These are phyloP conservation scores for Zizania latifolia DNA, from an alignment of 176 grass and related monocot species.

Conservation along the genomic window DNA sequence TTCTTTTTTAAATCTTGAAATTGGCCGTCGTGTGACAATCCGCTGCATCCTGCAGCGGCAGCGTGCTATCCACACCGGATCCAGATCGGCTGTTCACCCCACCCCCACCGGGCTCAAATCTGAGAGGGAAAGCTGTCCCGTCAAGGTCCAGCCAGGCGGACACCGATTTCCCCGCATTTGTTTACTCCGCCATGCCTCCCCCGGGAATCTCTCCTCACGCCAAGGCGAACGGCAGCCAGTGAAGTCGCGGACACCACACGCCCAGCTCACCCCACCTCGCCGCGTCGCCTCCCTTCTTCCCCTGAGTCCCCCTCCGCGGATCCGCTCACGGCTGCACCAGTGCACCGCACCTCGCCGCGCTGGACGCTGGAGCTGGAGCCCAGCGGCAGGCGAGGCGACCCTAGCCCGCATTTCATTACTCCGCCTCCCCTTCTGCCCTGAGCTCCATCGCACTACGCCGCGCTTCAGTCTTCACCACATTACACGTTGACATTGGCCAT, in stretches of 20 bases:
- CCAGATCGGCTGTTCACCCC: constrained; percentile 20
- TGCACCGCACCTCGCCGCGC: constrained; percentile 1
- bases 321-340: not conserved
- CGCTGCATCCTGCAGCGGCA: not conserved
- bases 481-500: constrained; percentile 46
- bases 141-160: constrained; percentile 16
- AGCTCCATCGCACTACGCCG: constrained; percentile 32
- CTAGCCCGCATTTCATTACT: constrained; percentile 15
- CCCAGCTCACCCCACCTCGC: constrained; percentile 32
- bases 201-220: constrained; percentile 56
- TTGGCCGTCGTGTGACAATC: no score
- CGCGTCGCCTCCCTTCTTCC: not conserved
- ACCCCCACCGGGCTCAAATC: not conserved
- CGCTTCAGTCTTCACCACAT: not conserved
- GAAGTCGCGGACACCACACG: constrained; percentile 23
- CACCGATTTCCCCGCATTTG: constrained; percentile 12
- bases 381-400: not conserved
- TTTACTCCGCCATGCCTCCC: constrained; percentile 28
- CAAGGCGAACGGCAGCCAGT: constrained; percentile 29
- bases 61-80: constrained; percentile 1
- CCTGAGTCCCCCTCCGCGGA: no score
- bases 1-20: no score
- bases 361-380: constrained; percentile 18
- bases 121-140: not conserved
- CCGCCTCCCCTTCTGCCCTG: constrained; percentile 8